Evolutionary conservation across 2,329 filamentous ascomycete species (phyloP).

Genomic region (Colletotrichum viniferum): DNA sequence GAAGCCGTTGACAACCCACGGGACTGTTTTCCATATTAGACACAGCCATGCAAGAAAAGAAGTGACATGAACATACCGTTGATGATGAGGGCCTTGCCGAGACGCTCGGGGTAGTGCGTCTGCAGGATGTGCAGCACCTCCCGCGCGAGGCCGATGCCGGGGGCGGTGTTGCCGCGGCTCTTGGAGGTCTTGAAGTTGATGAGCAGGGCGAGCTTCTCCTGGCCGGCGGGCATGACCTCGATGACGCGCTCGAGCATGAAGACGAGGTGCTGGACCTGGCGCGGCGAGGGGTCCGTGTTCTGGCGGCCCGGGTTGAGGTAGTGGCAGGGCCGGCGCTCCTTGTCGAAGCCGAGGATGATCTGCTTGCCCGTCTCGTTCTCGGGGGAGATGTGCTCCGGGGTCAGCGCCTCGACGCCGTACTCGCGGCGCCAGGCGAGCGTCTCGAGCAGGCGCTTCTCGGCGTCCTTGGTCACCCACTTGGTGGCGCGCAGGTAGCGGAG

Average conservation of each 20-base stretch:
- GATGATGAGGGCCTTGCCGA: slow-evolving; percentile 87
- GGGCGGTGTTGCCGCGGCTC: slow-evolving; percentile 73
- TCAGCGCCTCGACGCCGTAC: slow-evolving; percentile 81
- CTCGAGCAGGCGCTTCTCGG: slow-evolving; percentile 77
- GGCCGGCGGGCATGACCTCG: slow-evolving; percentile 84
- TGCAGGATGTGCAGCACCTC: slow-evolving; percentile 92
- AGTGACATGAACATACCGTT: slow-evolving; percentile 64
- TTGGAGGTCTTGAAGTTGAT: slow-evolving; percentile 90
- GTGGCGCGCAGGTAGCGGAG: slow-evolving; percentile 92
- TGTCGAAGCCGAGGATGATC: slow-evolving; percentile 86
- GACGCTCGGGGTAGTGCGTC: slow-evolving; percentile 91
- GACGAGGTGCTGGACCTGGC: slow-evolving; percentile 91
- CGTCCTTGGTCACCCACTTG: slow-evolving; percentile 82
- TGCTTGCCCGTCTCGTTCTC: slow-evolving; percentile 99
- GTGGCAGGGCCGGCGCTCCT: slow-evolving; percentile 81
- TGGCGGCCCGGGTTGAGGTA: slow-evolving; percentile 90
- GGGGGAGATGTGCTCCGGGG: slow-evolving; percentile 84
- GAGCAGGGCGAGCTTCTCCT: slow-evolving; percentile 84
- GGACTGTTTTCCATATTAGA: slow-evolving; percentile 59
- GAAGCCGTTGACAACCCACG: slow-evolving; percentile 90
- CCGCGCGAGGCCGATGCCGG: slow-evolving; percentile 75
- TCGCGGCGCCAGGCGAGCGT: slow-evolving; percentile 90
- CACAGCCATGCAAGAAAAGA: neutral
- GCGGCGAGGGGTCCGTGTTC: slow-evolving; percentile 85
- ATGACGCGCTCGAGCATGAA: slow-evolving; percentile 94